These are phyloP conservation scores for Dioszegia aurantiaca DNA, from an alignment of 768 basidiomycete genomes.

Conservation along the genomic window DNA sequence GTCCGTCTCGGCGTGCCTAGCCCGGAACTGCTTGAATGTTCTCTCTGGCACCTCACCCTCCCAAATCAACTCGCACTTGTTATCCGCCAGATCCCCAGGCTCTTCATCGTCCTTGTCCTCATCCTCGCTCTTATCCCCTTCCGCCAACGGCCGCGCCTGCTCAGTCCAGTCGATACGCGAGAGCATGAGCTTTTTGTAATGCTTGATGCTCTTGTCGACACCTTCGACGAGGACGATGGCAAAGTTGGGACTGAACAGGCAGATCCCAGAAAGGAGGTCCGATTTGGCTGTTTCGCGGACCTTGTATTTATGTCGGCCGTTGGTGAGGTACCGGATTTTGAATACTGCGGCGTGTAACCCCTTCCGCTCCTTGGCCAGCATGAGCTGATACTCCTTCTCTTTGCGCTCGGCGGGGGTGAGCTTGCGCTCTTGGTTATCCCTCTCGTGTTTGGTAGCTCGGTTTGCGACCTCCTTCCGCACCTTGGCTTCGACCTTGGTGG, in stretches of 20 bases:
- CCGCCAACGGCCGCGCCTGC: constrained; percentile 72
- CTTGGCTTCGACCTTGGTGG: constrained; percentile 92
- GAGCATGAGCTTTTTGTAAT: constrained; percentile 82
- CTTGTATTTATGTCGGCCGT: constrained; percentile 92
- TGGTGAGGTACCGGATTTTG: constrained; percentile 88
- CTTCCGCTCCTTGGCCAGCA: constrained; percentile 80
- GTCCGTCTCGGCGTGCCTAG: constrained; percentile 61
- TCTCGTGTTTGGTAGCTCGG: constrained; percentile 83
- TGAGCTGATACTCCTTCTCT: constrained; percentile 83
- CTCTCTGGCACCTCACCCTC: constrained; percentile 83
- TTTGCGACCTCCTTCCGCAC: constrained; percentile 89
- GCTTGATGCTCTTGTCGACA: constrained; percentile 74
- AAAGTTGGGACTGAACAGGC: constrained; percentile 85
- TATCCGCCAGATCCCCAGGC: constrained; percentile 63
- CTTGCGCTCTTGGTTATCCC: constrained; percentile 88
- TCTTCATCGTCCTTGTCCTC: constrained; percentile 40
- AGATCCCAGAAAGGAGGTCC: constrained; percentile 77
- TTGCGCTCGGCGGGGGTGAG: constrained; percentile 83
- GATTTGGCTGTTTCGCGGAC: constrained; percentile 95
- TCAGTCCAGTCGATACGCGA: constrained; percentile 92
- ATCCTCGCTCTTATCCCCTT: constrained; percentile 59
- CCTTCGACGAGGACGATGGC: constrained; percentile 93
- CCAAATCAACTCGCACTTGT: constrained; percentile 88
- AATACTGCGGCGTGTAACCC: constrained; percentile 80
- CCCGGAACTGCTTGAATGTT: constrained; percentile 73